Percentiles rank a stretch among this genome's conserved stretches.
Evolutionary conservation across 2,329 filamentous ascomycete species (phyloP).

Genomic region (Eurotiales sp.): DNA sequence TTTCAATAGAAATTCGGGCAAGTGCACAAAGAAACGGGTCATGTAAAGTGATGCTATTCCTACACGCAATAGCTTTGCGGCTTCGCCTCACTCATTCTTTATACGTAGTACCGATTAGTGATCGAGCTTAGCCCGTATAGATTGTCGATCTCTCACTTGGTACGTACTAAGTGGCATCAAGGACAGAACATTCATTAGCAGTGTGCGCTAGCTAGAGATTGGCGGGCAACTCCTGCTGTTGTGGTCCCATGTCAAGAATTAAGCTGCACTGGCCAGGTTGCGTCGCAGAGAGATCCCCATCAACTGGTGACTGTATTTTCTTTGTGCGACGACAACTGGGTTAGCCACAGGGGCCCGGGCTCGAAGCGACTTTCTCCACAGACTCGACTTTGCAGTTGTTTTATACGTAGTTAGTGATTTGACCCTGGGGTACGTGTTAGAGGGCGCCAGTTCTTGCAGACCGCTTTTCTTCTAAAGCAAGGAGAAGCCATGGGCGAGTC

Average conservation of each 20-base stretch:
- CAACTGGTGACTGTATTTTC: not conserved
- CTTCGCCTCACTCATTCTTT: not conserved
- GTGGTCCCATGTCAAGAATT: no score
- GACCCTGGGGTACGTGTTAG: not conserved
- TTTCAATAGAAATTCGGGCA: not conserved
- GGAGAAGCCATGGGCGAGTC: not conserved
- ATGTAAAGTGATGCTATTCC: no score
- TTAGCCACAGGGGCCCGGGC: not conserved
- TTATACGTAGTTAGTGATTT: not conserved
- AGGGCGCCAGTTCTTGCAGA: constrained; percentile 7
- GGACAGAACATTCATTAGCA: no score
- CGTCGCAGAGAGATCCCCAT: no score
- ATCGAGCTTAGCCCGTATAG: not conserved
- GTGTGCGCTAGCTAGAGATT: no score
- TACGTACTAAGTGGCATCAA: no score
- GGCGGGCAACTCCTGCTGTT: no score
- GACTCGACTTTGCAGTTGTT: not conserved
- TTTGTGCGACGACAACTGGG: not conserved
- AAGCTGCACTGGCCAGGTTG: not conserved
- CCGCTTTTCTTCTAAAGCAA: constrained; percentile 11
- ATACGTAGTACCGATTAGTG: not conserved
- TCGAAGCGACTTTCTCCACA: constrained; percentile 1
- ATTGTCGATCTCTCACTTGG: not conserved
- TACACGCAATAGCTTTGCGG: no score
- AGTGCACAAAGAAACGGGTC: not conserved